A percentile compares a stretch with the other conserved stretches of the same genome.
These are phyloP conservation scores for Candida multigemmis DNA, from an alignment of 805 yeast species.

Conservation along the genomic window DNA sequence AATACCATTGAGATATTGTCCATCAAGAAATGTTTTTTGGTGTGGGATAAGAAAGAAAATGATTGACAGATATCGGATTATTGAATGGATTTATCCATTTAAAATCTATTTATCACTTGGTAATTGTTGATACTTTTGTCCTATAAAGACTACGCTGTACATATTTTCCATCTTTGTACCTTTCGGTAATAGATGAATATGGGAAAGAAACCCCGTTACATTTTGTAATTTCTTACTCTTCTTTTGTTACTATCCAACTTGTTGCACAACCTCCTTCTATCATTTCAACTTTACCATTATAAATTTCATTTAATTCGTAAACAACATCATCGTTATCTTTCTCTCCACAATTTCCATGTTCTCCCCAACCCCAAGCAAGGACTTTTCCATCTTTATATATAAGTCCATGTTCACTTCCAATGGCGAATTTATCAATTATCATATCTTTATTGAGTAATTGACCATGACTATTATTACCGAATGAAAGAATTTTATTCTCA, in stretches of 20 bases:
- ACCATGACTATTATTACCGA: conserved; percentile 73
- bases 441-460: conserved; percentile 33
- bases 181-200: conserved; percentile 52
- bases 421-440: conserved; percentile 17
- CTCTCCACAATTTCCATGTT: conserved; percentile 89
- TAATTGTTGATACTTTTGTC: conserved; percentile 49
- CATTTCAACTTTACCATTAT: conserved; percentile 16
- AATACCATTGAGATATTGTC: too few species aligned
- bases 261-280: conserved; percentile 62
- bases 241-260: conserved; percentile 42
- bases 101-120: conserved; percentile 1
- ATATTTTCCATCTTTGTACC: conserved; percentile 71
- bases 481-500: conserved; percentile 25
- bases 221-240: conserved; percentile 9
- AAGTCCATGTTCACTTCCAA: conserved; percentile 89
- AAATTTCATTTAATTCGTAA: conserved; percentile 26
- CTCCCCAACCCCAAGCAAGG: conserved; percentile 97
- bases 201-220: conserved; percentile 75
- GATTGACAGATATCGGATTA: conserved; percentile 5
- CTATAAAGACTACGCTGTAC: conserved; percentile 59
- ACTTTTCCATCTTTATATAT: conserved; percentile 29
- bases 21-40: not conserved
- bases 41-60: conserved; percentile 1
- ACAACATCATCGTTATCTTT: conserved; percentile 17
- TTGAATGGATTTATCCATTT: too few species aligned